Evolutionary conservation across 2,329 filamentous ascomycete species (phyloP).

Genomic region (Fusarium sp.): DNA sequence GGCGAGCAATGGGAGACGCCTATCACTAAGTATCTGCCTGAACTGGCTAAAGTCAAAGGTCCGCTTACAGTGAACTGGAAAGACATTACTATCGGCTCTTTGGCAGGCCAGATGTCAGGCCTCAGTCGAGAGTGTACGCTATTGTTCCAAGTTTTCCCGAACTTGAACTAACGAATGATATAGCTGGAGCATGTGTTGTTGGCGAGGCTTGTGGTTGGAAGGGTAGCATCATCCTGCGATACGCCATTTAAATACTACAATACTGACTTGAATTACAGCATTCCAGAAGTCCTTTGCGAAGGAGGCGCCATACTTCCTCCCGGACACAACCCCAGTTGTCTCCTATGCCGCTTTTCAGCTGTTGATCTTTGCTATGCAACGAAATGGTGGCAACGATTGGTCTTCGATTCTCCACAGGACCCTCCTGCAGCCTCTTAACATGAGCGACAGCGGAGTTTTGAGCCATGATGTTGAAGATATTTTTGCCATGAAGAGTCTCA

Average conservation of each 20-base stretch:
- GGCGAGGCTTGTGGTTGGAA: constrained; percentile 12
- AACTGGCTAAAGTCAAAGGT: constrained; percentile 16
- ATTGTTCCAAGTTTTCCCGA: fast-evolving
- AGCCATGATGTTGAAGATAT: background rate
- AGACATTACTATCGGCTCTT: constrained; percentile 31
- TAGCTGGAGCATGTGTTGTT: constrained; percentile 24
- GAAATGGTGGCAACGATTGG: background rate
- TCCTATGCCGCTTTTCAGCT: constrained; percentile 38
- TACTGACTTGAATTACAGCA: background rate
- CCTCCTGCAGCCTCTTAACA: constrained; percentile 9
- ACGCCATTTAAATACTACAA: fast-evolving
- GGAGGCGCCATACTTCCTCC: constrained; percentile 25
- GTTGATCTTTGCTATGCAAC: constrained; percentile 30
- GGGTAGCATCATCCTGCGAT: background rate
- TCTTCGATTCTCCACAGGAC: background rate
- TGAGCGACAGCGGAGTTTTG: constrained; percentile 21
- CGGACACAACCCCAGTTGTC: constrained; percentile 31
- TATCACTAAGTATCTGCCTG: constrained; percentile 45
- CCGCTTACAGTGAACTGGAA: constrained; percentile 5
- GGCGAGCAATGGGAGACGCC: constrained; percentile 43
- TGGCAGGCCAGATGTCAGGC: constrained; percentile 37
- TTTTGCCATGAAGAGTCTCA: constrained; percentile 16
- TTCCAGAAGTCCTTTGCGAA: constrained; percentile 12
- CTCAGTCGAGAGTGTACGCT: constrained; percentile 32
- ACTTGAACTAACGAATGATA: background rate